A percentile compares a stretch with the other conserved stretches of the same genome.
Conservation (phyloP, 2,329 filamentous ascomycete genomes). For the Microcera coccophila region DNA sequence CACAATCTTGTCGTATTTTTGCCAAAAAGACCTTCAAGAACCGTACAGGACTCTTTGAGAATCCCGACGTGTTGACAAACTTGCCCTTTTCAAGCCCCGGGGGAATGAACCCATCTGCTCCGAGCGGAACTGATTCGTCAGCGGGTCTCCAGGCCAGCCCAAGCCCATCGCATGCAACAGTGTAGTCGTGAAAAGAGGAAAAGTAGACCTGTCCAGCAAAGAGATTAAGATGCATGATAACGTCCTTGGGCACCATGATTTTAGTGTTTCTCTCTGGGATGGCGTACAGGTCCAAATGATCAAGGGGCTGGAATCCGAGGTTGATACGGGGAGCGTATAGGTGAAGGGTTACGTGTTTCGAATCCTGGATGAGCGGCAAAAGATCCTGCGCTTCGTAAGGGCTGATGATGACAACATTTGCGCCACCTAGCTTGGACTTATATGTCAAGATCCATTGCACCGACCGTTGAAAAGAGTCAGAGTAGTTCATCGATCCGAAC, state of each 20-base stretch:
- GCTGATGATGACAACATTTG: slow-evolving; percentile 40
- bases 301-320: slow-evolving; percentile 19
- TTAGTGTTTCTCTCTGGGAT: slow-evolving; percentile 2
- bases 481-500: slow-evolving; percentile 1
- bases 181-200: slow-evolving; percentile 50
- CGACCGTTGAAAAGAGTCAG: slow-evolving; percentile 20
- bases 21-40: slow-evolving; percentile 37
- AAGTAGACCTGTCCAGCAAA: slow-evolving; percentile 68
- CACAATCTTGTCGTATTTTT: slow-evolving; percentile 36
- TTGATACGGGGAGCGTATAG: slow-evolving; percentile 47
- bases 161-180: slow-evolving; percentile 46
- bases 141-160: slow-evolving; percentile 39
- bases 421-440: neutral
- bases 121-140: slow-evolving; percentile 19
- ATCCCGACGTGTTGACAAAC: slow-evolving; percentile 19
- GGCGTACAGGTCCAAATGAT: slow-evolving; percentile 17
- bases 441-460: slow-evolving; percentile 22
- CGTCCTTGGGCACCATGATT: slow-evolving; percentile 18
- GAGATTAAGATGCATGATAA: slow-evolving; percentile 54
- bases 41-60: slow-evolving; percentile 32
- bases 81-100: neutral
- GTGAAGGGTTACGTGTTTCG: slow-evolving; percentile 40
- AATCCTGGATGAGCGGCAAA: slow-evolving; percentile 35
- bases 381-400: slow-evolving; percentile 58
- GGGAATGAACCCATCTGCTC: slow-evolving; percentile 34